Percentiles rank a stretch among this genome's conserved stretches.
Evolutionary conservation across 108 stramenopile genomes (phyloP).

Genomic region (Epithemia pelagica): DNA sequence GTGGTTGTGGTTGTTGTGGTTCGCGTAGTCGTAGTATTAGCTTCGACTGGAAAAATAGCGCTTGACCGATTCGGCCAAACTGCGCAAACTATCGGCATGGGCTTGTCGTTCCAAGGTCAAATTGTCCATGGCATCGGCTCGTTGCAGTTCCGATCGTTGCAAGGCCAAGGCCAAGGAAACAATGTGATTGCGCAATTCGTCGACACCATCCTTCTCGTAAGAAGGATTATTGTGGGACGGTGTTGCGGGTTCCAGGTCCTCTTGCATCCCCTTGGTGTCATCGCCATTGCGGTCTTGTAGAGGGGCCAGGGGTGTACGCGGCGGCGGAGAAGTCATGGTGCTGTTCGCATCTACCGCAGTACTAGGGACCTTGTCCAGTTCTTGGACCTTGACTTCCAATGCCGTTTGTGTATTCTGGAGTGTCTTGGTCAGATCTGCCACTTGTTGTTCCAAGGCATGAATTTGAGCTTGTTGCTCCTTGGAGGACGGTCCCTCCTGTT

Average conservation of each 20-base stretch:
- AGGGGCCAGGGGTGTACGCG: background rate
- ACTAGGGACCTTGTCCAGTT: background rate
- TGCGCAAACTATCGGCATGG: slow-evolving; percentile 55
- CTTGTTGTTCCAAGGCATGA: slow-evolving; percentile 9
- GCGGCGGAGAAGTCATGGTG: background rate
- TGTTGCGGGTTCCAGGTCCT: background rate
- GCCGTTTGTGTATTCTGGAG: background rate
- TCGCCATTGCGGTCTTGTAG: slow-evolving; percentile 3
- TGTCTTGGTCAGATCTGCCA: slow-evolving; percentile 13
- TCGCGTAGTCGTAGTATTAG: too few species aligned
- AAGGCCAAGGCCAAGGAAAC: slow-evolving; percentile 60
- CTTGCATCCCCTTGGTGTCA: background rate
- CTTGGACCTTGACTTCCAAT: slow-evolving; percentile 3
- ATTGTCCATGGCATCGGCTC: slow-evolving; percentile 66
- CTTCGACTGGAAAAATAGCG: slow-evolving; percentile 62
- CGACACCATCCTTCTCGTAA: slow-evolving; percentile 25
- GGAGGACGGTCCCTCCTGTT: background rate
- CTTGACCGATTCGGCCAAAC: slow-evolving; percentile 59
- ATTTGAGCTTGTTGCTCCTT: background rate
- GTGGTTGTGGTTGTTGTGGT: too few species aligned
- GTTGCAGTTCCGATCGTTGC: slow-evolving; percentile 49
- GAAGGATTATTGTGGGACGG: background rate
- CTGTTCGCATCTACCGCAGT: slow-evolving; percentile 1
- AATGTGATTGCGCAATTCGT: slow-evolving; percentile 47
- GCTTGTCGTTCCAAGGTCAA: slow-evolving; percentile 48